These are phyloP conservation scores for Mycena metata DNA, from an alignment of 768 basidiomycete genomes.

Conservation along the genomic window DNA sequence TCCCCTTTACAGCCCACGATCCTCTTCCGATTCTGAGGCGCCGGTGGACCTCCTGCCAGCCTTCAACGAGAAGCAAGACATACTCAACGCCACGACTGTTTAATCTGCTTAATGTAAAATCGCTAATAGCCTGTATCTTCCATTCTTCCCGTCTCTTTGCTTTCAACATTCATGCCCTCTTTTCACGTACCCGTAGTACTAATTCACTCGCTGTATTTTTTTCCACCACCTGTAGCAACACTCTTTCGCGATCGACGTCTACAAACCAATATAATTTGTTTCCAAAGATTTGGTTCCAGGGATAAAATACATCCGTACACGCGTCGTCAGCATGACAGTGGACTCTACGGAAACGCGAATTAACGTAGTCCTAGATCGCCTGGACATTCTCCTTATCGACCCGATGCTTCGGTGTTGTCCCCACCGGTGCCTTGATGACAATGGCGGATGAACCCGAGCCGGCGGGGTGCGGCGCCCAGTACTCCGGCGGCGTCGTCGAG, in stretches of 20 bases:
- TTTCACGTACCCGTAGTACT: slow-evolving; percentile 1
- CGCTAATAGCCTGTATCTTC: slow-evolving; percentile 15
- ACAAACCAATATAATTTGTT: not conserved
- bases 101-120: slow-evolving; percentile 32
- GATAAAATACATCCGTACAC: not conserved
- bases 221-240: slow-evolving; percentile 27
- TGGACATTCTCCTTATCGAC: slow-evolving; percentile 29
- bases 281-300: no score
- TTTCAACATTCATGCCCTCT: not conserved
- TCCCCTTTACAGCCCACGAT: slow-evolving; percentile 70
- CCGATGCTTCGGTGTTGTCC: not conserved
- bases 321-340: no score
- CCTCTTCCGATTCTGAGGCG: slow-evolving; percentile 9
- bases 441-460: slow-evolving; percentile 32
- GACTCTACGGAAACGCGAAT: not conserved
- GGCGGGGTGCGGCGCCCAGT: slow-evolving; percentile 37
- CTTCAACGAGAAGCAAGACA: slow-evolving; percentile 29
- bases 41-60: slow-evolving; percentile 2
- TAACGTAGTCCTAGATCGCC: not conserved
- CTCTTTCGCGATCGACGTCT: not conserved
- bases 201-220: slow-evolving; percentile 30
- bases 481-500: slow-evolving; percentile 8
- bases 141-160: not conserved
- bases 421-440: slow-evolving; percentile 28
- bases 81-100: slow-evolving; percentile 26